Conservation (phyloP, 202 grass and related monocot genomes). For the Setaria italica region DNA sequence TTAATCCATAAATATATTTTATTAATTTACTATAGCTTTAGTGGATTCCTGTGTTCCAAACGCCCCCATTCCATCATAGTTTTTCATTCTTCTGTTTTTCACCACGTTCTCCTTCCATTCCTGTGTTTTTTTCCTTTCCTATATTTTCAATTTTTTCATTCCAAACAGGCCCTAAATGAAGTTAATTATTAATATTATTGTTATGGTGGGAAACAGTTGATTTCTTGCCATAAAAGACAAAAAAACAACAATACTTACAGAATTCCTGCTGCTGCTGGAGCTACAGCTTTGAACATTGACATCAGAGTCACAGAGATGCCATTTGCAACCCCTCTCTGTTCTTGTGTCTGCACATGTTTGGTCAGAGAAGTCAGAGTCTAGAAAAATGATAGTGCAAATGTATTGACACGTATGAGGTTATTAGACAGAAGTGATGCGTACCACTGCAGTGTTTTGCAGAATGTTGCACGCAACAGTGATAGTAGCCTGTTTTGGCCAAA, state of each 20-base stretch:
- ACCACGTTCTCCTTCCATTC: too few species aligned
- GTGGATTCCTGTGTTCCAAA: too few species aligned
- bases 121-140: too few species aligned
- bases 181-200: background rate
- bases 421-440: constrained; percentile 1
- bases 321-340: constrained; percentile 71
- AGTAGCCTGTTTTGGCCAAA: constrained; percentile 56
- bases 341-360: constrained; percentile 52
- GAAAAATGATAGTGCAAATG: background rate
- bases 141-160: too few species aligned
- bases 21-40: too few species aligned
- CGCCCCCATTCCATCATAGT: too few species aligned
- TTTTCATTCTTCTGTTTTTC: too few species aligned
- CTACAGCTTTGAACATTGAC: constrained; percentile 66
- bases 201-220: background rate
- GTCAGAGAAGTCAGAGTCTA: constrained; percentile 9
- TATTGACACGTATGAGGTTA: constrained; percentile 6
- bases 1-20: too few species aligned
- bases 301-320: constrained; percentile 70
- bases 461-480: constrained; percentile 71
- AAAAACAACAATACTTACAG: constrained; percentile 41
- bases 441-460: constrained; percentile 70
- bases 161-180: background rate
- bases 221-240: background rate
- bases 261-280: constrained; percentile 52